phyloP scores from a whole-genome alignment of 23 red algal genomes.

The Pyropia haitanensis region DNA sequence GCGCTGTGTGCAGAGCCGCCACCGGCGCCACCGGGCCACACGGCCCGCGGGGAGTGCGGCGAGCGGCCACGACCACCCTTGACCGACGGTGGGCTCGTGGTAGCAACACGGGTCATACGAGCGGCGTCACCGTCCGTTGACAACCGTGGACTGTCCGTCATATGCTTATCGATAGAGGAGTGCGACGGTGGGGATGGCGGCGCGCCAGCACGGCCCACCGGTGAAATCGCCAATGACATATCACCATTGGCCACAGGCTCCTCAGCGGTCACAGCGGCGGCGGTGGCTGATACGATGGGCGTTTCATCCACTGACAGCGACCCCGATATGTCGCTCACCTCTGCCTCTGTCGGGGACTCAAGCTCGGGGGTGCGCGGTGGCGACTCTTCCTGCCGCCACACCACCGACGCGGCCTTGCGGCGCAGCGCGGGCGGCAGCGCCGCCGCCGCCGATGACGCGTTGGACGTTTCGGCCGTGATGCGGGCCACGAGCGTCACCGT shows the following conservation, averaged over 20 bases:
- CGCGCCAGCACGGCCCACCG: too few species aligned
- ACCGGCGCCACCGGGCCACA: slow-evolving; percentile 1
- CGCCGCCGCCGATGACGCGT: slow-evolving; percentile 22
- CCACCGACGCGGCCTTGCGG: slow-evolving; percentile 1
- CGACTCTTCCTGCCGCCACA: too few species aligned
- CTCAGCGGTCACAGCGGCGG: too few species aligned
- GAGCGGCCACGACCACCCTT: background rate
- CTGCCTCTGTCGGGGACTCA: slow-evolving; percentile 15
- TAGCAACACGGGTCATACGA: background rate
- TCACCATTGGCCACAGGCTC: too few species aligned
- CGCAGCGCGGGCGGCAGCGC: slow-evolving; percentile 40
- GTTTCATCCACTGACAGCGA: background rate
- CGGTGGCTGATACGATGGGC: too few species aligned
- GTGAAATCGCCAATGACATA: too few species aligned
- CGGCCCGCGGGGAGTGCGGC: slow-evolving; percentile 1
- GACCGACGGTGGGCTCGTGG: background rate
- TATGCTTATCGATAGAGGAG: too few species aligned
- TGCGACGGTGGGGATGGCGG: too few species aligned
- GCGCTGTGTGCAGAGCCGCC: background rate
- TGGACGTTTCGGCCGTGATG: too few species aligned
- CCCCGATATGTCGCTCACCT: background rate
- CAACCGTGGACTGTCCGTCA: too few species aligned
- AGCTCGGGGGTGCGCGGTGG: background rate
- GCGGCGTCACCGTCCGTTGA: too few species aligned
- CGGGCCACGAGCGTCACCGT: slow-evolving; percentile 38